Percentiles rank a stretch among this genome's conserved stretches.
Evolutionary conservation across 495 filamentous ascomycete species (phyloP).

Genomic region (Penicillium antarcticum): DNA sequence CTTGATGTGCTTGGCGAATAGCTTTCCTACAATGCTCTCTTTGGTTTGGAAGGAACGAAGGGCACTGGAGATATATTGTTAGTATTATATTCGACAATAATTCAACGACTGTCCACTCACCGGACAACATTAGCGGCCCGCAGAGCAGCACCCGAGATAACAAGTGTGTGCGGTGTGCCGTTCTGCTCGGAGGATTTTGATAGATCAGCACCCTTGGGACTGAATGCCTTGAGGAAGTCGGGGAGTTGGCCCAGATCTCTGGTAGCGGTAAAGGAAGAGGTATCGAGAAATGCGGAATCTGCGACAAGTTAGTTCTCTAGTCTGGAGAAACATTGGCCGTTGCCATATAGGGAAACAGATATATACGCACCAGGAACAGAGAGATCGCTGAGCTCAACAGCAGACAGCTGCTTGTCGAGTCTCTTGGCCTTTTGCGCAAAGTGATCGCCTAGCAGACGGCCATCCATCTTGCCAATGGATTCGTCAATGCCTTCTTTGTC

Average conservation of each 20-base stretch:
- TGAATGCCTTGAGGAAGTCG: conserved; percentile 68
- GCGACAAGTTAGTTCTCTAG: conserved; percentile 13
- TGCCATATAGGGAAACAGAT: background rate
- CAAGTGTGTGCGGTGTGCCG: conserved; percentile 82
- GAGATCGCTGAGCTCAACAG: conserved; percentile 77
- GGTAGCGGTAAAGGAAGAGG: conserved; percentile 62
- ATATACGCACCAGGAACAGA: conserved; percentile 68
- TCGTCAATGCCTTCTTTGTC: conserved; percentile 68
- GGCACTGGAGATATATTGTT: conserved; percentile 42
- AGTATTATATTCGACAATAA: background rate
- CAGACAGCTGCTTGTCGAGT: conserved; percentile 75
- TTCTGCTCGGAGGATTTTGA: conserved; percentile 60
- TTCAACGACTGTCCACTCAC: conserved; percentile 34
- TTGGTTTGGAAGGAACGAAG: conserved; percentile 76
- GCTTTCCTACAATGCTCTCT: conserved; percentile 73
- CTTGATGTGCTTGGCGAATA: conserved; percentile 99
- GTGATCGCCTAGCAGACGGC: conserved; percentile 78
- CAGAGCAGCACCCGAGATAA: conserved; percentile 74
- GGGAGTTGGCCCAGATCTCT: conserved; percentile 69
- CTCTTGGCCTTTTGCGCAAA: conserved; percentile 71
- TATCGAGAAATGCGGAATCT: conserved; percentile 65
- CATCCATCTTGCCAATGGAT: conserved; percentile 78
- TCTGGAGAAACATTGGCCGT: background rate
- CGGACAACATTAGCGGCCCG: conserved; percentile 76
- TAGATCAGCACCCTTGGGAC: conserved; percentile 46